Evolutionary conservation across 768 basidiomycete genomes (phyloP).

Genomic region (Crassisporium funariophilum): DNA sequence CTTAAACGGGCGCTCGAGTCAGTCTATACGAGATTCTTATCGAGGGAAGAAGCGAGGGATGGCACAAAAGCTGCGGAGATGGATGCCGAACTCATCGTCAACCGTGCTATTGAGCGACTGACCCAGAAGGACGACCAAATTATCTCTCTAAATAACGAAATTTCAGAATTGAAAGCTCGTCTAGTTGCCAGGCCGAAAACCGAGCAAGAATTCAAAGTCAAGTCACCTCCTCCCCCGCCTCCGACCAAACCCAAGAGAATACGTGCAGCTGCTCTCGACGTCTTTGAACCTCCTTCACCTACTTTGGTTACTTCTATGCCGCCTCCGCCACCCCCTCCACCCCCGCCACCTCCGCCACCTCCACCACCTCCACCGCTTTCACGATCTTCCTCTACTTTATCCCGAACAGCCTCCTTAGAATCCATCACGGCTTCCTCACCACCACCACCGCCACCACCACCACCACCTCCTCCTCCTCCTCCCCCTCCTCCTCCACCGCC

Average conservation of each 20-base stretch:
- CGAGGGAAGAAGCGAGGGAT: constrained; percentile 53
- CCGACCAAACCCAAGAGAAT: constrained; percentile 36
- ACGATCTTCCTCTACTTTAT: no score
- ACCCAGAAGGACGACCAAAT: constrained; percentile 72
- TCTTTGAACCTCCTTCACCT: constrained; percentile 6
- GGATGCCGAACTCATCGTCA: constrained; percentile 70
- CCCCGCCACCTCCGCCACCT: constrained; percentile 23
- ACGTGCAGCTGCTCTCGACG: constrained; percentile 5
- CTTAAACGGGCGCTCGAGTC: constrained; percentile 87
- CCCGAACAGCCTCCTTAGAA: not conserved
- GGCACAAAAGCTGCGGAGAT: constrained; percentile 49
- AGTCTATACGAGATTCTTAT: constrained; percentile 78
- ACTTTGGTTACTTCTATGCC: constrained; percentile 62
- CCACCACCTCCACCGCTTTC: no score
- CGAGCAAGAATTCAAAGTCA: constrained; percentile 73
- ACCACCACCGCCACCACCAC: constrained; percentile 37
- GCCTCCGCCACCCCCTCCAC: constrained; percentile 28
- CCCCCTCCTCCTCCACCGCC: constrained; percentile 28
- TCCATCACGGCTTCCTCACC: not conserved
- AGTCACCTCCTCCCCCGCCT: constrained; percentile 63
- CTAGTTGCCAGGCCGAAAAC: constrained; percentile 55
- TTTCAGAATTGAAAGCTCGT: constrained; percentile 52
- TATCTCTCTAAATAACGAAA: constrained; percentile 46
- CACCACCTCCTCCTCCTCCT: constrained; percentile 38
- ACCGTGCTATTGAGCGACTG: constrained; percentile 68